These are phyloP conservation scores for Boletus subcaerulescens DNA, from an alignment of 768 basidiomycete genomes.

Conservation along the genomic window DNA sequence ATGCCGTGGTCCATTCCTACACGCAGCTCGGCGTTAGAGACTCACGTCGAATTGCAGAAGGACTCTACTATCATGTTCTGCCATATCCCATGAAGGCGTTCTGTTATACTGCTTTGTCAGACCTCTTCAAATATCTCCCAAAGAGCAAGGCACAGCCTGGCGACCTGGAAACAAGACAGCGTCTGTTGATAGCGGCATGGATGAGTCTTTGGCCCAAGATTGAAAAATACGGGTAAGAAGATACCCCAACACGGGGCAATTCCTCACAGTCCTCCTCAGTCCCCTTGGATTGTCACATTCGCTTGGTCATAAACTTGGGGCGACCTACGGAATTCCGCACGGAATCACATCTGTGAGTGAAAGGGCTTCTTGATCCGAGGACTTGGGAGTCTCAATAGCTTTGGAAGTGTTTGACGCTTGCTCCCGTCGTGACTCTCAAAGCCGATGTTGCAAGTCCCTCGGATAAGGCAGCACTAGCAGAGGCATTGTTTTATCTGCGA, in stretches of 20 bases:
- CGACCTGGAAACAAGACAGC: slow-evolving; percentile 59
- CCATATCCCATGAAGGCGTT: slow-evolving; percentile 61
- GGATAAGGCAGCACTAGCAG: slow-evolving; percentile 59
- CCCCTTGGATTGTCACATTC: slow-evolving; percentile 74
- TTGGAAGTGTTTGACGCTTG: slow-evolving; percentile 66
- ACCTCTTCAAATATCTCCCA: slow-evolving; percentile 74
- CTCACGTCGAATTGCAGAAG: slow-evolving; percentile 35
- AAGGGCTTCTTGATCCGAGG: not conserved
- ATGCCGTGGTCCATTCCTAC: slow-evolving; percentile 18
- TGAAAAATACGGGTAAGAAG: slow-evolving; percentile 51
- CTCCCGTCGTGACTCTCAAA: slow-evolving; percentile 58
- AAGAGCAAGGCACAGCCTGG: slow-evolving; percentile 56
- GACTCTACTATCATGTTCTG: slow-evolving; percentile 55
- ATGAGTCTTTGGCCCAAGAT: slow-evolving; percentile 75
- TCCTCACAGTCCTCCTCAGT: slow-evolving; percentile 30
- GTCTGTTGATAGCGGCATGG: slow-evolving; percentile 73
- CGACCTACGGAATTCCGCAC: slow-evolving; percentile 72
- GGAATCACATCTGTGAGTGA: slow-evolving; percentile 74
- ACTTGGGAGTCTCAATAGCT: not conserved
- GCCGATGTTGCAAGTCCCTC: slow-evolving; percentile 55
- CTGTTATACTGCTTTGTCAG: slow-evolving; percentile 62
- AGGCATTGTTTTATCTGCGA: slow-evolving; percentile 54
- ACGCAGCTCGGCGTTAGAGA: not conserved
- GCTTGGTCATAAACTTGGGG: slow-evolving; percentile 72
- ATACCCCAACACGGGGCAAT: not conserved